Conservation (phyloP, 495 filamentous ascomycete genomes). For the Aspergillus sclerotioniger region DNA sequence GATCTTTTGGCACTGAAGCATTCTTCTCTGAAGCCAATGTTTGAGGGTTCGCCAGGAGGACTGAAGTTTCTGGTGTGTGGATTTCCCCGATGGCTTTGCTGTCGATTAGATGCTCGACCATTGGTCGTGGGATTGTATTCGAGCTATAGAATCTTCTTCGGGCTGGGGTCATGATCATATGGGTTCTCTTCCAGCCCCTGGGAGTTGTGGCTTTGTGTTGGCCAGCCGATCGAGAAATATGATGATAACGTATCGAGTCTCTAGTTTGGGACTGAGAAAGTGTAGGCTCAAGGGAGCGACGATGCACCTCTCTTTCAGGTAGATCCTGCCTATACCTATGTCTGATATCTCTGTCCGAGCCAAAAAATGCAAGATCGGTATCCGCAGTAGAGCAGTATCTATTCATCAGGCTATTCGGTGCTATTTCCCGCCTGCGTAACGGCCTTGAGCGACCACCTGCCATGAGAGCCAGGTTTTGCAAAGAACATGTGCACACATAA, state of each 20-base stretch:
- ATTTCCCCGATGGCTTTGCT: background rate
- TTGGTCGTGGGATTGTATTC: background rate
- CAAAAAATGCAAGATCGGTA: background rate
- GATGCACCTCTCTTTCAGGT: background rate
- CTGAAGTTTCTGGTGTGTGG: background rate
- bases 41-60: background rate
- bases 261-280: background rate
- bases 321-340: background rate
- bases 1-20: background rate
- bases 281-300: background rate
- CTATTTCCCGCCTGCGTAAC: background rate
- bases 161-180: background rate
- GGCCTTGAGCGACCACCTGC: background rate
- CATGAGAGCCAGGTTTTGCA: background rate
- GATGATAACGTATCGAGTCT: background rate
- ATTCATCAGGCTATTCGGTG: background rate
- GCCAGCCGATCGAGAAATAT: background rate
- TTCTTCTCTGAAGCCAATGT: background rate
- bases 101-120: background rate
- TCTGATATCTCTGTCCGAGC: background rate
- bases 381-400: background rate
- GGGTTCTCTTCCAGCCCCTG: background rate
- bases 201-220: background rate
- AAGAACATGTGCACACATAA: background rate
- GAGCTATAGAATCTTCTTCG: slow-evolving; percentile 4